A percentile compares a stretch with the other conserved stretches of the same genome.
These are phyloP conservation scores for Helichrysum umbraculigerum DNA, from an alignment of 129 eudicot species.

Conservation along the genomic window DNA sequence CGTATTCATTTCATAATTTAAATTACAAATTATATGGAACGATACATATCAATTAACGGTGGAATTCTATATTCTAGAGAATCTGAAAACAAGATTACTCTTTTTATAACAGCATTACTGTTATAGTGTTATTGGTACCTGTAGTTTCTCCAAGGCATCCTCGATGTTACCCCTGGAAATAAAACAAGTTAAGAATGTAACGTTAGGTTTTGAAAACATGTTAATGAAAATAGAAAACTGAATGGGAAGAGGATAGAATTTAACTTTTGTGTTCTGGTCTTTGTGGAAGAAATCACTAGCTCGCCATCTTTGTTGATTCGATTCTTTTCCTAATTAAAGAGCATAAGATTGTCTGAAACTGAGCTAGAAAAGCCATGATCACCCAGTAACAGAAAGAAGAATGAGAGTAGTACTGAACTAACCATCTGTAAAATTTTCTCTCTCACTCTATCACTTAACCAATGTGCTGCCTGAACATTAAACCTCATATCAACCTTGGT, in stretches of 20 bases:
- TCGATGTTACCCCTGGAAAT: constrained; percentile 71
- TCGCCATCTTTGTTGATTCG: constrained; percentile 96
- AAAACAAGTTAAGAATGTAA: constrained; percentile 7
- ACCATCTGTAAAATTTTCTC: constrained; percentile 88
- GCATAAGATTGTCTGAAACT: neutral
- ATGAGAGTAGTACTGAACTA: constrained; percentile 27
- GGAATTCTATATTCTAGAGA: neutral
- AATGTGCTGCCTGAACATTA: constrained; percentile 70
- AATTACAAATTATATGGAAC: neutral
- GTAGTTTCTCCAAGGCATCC: constrained; percentile 81
- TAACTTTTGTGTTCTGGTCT: constrained; percentile 86
- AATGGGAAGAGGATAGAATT: constrained; percentile 27
- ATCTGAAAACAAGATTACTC: neutral
- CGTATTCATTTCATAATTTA: constrained; percentile 9
- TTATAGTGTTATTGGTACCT: constrained; percentile 50
- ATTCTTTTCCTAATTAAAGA: constrained; percentile 72
- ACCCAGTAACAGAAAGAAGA: neutral
- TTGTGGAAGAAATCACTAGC: constrained; percentile 81
- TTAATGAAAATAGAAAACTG: neutral
- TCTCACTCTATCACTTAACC: constrained; percentile 80
- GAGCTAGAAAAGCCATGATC: neutral
- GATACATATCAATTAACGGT: neutral
- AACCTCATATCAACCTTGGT: constrained; percentile 99
- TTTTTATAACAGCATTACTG: neutral
- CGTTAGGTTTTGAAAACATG: constrained; percentile 12